These are phyloP conservation scores for Wickerhamiella sergipiensis DNA, from an alignment of 805 yeast species.

Conservation along the genomic window DNA sequence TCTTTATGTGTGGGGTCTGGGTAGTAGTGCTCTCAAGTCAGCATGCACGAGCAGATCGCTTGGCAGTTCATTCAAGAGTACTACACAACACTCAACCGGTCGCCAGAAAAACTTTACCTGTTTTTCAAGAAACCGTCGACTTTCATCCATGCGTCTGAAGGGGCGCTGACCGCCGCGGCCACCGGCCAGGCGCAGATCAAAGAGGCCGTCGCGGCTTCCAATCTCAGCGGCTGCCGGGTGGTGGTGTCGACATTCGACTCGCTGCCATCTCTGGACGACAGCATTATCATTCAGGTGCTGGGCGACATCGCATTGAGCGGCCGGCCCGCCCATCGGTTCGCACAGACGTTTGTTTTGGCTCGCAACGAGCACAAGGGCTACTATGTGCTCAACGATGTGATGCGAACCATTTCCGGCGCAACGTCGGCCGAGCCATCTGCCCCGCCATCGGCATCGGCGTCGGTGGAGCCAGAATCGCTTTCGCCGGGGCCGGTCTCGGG, in stretches of 20 bases:
- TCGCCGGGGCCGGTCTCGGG: neutral
- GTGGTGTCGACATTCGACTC: conserved; percentile 26
- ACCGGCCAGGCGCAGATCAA: conserved; percentile 24
- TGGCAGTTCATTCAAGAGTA: conserved; percentile 30
- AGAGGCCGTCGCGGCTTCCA: conserved; percentile 20
- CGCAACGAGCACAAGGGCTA: conserved; percentile 19
- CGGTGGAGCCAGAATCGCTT: neutral
- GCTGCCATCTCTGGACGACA: conserved; percentile 22
- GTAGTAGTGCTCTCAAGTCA: too few species aligned
- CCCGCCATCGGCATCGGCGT: neutral
- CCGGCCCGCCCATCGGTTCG: conserved; percentile 23
- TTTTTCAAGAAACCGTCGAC: conserved; percentile 26
- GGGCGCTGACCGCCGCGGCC: conserved; percentile 18
- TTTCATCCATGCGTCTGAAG: conserved; percentile 28
- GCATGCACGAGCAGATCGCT: conserved; percentile 19
- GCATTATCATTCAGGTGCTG: conserved; percentile 27
- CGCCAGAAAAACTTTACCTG: conserved; percentile 22
- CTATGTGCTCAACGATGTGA: conserved; percentile 27
- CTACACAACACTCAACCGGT: conserved; percentile 24
- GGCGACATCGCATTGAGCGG: conserved; percentile 29
- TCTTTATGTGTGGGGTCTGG: too few species aligned
- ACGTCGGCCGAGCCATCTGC: neutral
- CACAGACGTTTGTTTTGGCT: conserved; percentile 27
- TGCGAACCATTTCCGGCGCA: conserved; percentile 20
- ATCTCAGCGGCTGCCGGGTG: conserved; percentile 25